These are phyloP conservation scores for Pugionium cornutum DNA, from an alignment of 345 rosid genomes.

Conservation along the genomic window DNA sequence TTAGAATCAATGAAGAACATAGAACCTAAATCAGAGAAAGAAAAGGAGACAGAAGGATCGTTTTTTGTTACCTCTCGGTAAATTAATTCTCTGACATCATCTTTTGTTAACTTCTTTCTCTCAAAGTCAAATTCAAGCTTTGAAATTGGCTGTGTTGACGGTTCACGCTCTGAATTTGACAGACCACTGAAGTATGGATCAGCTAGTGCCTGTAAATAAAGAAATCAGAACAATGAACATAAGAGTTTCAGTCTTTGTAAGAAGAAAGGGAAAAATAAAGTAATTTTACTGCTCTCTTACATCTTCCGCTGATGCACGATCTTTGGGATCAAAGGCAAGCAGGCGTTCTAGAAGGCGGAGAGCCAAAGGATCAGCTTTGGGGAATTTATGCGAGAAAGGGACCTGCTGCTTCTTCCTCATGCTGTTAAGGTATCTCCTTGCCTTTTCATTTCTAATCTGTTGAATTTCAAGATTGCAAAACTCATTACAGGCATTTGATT, in stretches of 20 bases:
- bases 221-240: constrained; percentile 7
- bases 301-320: constrained; percentile 87
- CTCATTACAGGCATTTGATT: no score
- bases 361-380: constrained; percentile 74
- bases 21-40: constrained; percentile 19
- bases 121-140: constrained; percentile 96
- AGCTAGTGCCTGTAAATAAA: constrained; percentile 66
- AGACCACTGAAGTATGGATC: constrained; percentile 84
- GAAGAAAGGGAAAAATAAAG: neutral
- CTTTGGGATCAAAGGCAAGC: constrained; percentile 95
- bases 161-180: constrained; percentile 87
- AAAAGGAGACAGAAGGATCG: neutral
- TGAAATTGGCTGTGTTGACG: constrained; percentile 80
- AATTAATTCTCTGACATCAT: constrained; percentile 89
- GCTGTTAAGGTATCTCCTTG: constrained; percentile 86
- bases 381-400: constrained; percentile 78
- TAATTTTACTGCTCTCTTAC: constrained; percentile 34
- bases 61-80: constrained; percentile 71
- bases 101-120: constrained; percentile 81
- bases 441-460: constrained; percentile 94
- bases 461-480: constrained; percentile 21
- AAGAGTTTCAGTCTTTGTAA: neutral
- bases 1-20: constrained; percentile 23
- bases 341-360: constrained; percentile 65
- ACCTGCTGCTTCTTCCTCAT: constrained; percentile 81